Base-by-base conservation (phyloP, 345 rosid species). In the Bretschneidera sinensis region DNA sequence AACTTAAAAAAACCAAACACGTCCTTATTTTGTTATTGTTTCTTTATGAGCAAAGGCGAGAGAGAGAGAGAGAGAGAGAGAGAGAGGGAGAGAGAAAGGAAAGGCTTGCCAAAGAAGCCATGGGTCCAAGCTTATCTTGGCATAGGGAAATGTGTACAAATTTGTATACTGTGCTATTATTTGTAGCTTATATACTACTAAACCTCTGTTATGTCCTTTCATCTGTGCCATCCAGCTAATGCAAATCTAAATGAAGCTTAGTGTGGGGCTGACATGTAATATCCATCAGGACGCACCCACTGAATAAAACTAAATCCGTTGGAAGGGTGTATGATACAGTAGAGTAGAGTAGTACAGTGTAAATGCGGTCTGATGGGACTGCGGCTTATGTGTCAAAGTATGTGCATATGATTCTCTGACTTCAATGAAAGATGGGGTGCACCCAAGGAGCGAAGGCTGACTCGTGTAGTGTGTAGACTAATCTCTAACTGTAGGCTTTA, bases 191-290 rank as follows among this genome's bases (percentile, higher is more conserved):
- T 25, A 9, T n/a, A 17, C 24, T 28, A 18, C 7, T 23, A 48
- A 9, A 39, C 6, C 4, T 6, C 4, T 17, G 11, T 17, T 8
- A 4, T 43, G 57, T 63, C 68, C 21, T 60, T 9, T 21, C 54
- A 48, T 61, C 65, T 10, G 22, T 66, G 72, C 64, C 69, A 23
- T 69, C 69, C 71, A 65, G 69, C 77, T 69, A 51, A 58, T 3
- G 16, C 45, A 13, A 4, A 13, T 39, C 15, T 11, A 55, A 17
- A 43, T 24, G 71, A 67, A 67, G 60, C 59, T 61, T 61, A 59
- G 52, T 18, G 55, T 43, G 60, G 73, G 65, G 6, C 56, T 54
- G 58, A 52, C 20, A 19, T 0, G 52, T 17, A 10, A 17, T 31
- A n/a, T 31, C 9, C 9, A 31, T 9, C 9, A 13, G 45, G 45